Evolutionary conservation across 768 basidiomycete species (phyloP), one percentile per base, ranked within the genome.

Genomic region (Termitomyces sp.): DNA sequence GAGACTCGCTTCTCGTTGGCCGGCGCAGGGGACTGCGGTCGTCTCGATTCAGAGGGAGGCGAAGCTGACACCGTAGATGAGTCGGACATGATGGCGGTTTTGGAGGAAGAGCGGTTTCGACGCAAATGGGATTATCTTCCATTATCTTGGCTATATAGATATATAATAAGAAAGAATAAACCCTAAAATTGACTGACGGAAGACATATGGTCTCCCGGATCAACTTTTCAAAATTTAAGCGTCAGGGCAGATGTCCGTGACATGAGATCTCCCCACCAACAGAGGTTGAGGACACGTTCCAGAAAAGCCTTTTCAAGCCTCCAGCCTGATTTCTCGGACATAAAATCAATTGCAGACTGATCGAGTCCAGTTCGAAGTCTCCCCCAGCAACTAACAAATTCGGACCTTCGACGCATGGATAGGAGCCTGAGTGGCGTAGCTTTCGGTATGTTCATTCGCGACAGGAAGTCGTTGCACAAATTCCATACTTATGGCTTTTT

Each of bases 1-100:
- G 62, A 54, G 40, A 63, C 59, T n/a, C 62, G 62, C 50, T 63
- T 63, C 56, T 63, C 62, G 49, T 61, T 61, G 6, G 43, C 23
- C 14, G 44, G 26, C 20, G 47, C 32, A 20, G 59, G 54, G n/a
- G 59, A 60, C n/a, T 50, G n/a, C 20, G 33, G 35, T 18, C 54
- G 57, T 36, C 48, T 51, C 8, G 53, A 32, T 40, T 59, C 49
- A 23, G 35, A 50, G 3, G 30, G 46, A 40, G 61, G 58, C 16
- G 61, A 59, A 38, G 36, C 55, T 40, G 61, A 59, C 49, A 50
- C 44, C 10, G 38, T 48, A 26, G 58, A 56, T 10, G 53, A 55
- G 49, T 43, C 55, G 38, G 61, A 62, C 61, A 62, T 62, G 54
- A 38, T 51, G 43, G 38, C 14, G 30, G 54, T 60, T 23, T 33